A percentile compares a stretch with the other conserved stretches of the same genome.
phyloP scores from a whole-genome alignment of 2,329 filamentous ascomycete genomes.

The Westerdykella aurantiaca region DNA sequence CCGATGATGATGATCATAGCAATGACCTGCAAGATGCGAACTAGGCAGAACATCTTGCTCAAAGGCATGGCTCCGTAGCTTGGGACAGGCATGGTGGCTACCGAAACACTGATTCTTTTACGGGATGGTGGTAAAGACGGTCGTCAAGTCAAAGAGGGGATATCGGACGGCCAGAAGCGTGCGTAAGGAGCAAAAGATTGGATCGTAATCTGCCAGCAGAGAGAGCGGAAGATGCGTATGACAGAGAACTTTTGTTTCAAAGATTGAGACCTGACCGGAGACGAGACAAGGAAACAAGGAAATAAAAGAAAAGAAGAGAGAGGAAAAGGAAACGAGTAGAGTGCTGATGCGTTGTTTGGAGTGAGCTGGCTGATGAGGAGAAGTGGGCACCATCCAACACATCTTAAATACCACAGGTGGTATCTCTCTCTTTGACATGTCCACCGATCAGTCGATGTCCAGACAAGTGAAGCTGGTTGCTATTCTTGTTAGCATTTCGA shows the following conservation, averaged over 20 bases:
- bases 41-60: constrained; percentile 70
- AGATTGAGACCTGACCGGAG: constrained; percentile 24
- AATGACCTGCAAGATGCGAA: constrained; percentile 64
- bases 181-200: constrained; percentile 24
- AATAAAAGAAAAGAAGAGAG: constrained; percentile 27
- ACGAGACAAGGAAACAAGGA: constrained; percentile 27
- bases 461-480: constrained; percentile 19
- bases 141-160: constrained; percentile 16
- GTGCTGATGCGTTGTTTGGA: constrained; percentile 23
- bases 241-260: constrained; percentile 15
- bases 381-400: constrained; percentile 10
- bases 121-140: constrained; percentile 8
- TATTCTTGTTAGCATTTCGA: constrained; percentile 32
- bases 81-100: constrained; percentile 48
- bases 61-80: constrained; percentile 61
- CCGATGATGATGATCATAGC: constrained; percentile 73
- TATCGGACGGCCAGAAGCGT: constrained; percentile 16
- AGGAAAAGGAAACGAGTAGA: constrained; percentile 28
- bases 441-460: constrained; percentile 14
- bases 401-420: constrained; percentile 24
- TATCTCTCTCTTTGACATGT: constrained; percentile 8
- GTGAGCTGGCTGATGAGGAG: constrained; percentile 30
- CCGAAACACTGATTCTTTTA: constrained; percentile 4
- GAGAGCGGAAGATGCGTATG: constrained; percentile 17
- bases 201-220: constrained; percentile 35